Evolutionary conservation across 345 rosid genomes (phyloP), one percentile per base, ranked within the genome.

Genomic region (Populus alba): DNA sequence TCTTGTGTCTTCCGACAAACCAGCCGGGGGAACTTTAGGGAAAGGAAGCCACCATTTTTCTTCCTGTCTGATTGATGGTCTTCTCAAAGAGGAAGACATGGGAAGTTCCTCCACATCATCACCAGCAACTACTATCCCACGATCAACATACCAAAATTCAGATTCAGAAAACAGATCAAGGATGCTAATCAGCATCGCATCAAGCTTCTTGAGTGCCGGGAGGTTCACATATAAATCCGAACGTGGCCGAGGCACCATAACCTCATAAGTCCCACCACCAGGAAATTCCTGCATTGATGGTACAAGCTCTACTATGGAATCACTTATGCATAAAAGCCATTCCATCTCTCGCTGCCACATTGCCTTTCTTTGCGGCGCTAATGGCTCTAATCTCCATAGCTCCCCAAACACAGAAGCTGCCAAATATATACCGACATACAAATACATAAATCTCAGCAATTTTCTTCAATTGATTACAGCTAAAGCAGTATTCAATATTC

Each of bases 41-140:
- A 71, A 78, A 2, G 85, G 85, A 49, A 82, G 81, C 85, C 85
- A 82, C 79, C 85, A 78, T 65, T 82, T 78, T 39, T 78, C 85
- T 33, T 71, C 72, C 72, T 74, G 79, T 51, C 81, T 74, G 29
- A 39, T 35, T n/a, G 79, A 68, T 1, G 77, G 65, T n/a, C 70
- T 63, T 53, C 68, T 75, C 22, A 47, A 75, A 53, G 76, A 75
- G 17, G 65, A 29, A 17, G 75, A 22, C 11, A 66, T 12, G 41
- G 75, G 31, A 45, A 67, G 73, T 7, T 57, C 15, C 3, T 72
- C 62, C 22, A 17, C 29, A 7, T 73, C 80, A 57, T 43, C 67
- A 11, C 49, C 75, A 7, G 80, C 29, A 68, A 77, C 59, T 39
- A 66, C 68, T 16, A 78, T 69, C 43, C 76, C 79, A 7, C 76